Evolutionary conservation across 768 basidiomycete species (phyloP), one percentile per base, ranked within the genome.

Genomic region (Leccinum olivaceopallidum): DNA sequence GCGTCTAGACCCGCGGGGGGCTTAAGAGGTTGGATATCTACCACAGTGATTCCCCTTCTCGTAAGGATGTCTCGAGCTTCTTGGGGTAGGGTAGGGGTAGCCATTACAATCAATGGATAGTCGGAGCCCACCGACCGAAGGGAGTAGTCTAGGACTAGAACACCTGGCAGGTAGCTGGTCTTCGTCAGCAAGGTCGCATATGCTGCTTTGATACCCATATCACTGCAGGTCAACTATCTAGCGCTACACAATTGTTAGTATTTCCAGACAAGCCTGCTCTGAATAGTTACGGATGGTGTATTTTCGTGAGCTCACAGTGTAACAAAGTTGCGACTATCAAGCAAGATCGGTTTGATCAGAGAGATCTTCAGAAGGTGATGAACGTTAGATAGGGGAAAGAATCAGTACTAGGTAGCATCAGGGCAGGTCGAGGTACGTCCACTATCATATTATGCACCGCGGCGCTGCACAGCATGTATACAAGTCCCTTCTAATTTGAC

Each of bases 151-250:
- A 89, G 70, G 4, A 85, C 81, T 32, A 90, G 74, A 32, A 83
- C 74, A 10, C 85, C 87, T 59, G 81, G 74, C 28, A 88, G 75
- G 69, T 89, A 88, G 51, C 71, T 74, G 16, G 76, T 72, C 63
- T 84, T 86, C 44, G 94, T 94, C 67, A 95, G 78, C 58, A 96
- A 78, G 16, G 92, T 93, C 32, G 83, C 86, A 78, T 85, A 97
- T 14, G 88, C 91, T 56, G 75, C 80, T 47, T 77, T 80, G 58
- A 63, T 61, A 34, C 58, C 65, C 80, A 79, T 80, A 10, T 66
- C 39, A 12, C 55, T 24, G 37, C 47, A 34, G 50, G 62, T 48
- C 14, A 42, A 48, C 7, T 39, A 20, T 34, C 36, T 16, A 36
- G 32, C 4, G 20, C 20, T 7, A 28, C 16, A 20, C 28, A 48